Conservation (phyloP, 371 early-diverging fungal genomes). For the Mortierella sp. region DNA sequence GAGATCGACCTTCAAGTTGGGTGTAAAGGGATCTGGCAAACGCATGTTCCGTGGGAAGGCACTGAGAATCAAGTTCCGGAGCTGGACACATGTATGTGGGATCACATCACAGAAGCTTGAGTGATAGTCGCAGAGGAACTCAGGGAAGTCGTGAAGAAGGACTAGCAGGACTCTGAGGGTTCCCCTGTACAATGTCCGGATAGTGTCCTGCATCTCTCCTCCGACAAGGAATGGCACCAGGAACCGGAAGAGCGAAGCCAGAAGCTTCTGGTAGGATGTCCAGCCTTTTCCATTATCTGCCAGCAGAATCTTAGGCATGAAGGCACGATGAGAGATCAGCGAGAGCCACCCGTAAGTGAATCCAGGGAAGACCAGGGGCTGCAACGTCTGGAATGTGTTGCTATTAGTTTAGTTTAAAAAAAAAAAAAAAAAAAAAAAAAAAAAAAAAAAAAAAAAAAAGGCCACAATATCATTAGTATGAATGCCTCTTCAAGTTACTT, state of each 20-base stretch:
- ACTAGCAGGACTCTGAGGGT: slow-evolving; percentile 93
- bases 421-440: background rate
- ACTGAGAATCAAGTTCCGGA: slow-evolving; percentile 93
- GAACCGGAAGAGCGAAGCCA: slow-evolving; percentile 87
- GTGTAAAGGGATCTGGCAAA: slow-evolving; percentile 96
- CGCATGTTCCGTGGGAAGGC: slow-evolving; percentile 97
- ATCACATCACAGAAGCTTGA: slow-evolving; percentile 93
- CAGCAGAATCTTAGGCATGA: slow-evolving; percentile 90
- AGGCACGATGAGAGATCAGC: slow-evolving; percentile 90
- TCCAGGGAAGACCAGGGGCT: slow-evolving; percentile 90
- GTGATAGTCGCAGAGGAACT: slow-evolving; percentile 94
- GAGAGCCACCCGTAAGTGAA: slow-evolving; percentile 97
- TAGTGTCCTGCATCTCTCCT: slow-evolving; percentile 76
- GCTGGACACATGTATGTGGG: slow-evolving; percentile 92
- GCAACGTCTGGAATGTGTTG: slow-evolving; percentile 82
- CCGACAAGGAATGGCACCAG: slow-evolving; percentile 84
- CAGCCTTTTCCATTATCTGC: slow-evolving; percentile 85
- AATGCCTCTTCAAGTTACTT: slow-evolving; percentile 29
- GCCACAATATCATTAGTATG: background rate
- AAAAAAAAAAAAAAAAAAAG: slow-evolving; percentile 1
- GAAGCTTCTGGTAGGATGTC: slow-evolving; percentile 85
- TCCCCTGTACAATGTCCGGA: slow-evolving; percentile 89
- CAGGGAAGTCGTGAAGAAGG: slow-evolving; percentile 96
- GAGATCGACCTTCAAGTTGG: slow-evolving; percentile 92
- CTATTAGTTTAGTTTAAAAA: slow-evolving; percentile 32